Conservation (phyloP, 2,329 filamentous ascomycete species). For the Trichoderma simmonsii region DNA sequence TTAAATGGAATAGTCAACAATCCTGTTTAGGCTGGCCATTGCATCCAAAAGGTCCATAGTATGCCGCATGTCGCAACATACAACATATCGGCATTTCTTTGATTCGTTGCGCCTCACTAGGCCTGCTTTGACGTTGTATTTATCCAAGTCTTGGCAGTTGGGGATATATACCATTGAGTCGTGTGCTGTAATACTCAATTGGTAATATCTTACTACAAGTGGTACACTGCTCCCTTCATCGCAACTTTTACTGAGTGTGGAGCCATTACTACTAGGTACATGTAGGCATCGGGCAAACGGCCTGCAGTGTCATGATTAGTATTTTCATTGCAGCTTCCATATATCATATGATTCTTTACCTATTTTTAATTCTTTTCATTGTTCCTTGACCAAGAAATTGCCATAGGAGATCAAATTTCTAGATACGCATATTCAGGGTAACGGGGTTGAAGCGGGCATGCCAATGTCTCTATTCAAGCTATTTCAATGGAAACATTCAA, state of each 20-base stretch:
- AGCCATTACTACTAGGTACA: not conserved
- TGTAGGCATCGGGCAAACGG: not conserved
- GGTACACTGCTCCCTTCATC: not conserved
- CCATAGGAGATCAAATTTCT: not conserved
- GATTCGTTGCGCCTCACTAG: not conserved
- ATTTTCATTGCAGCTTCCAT: not conserved
- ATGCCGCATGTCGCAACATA: not conserved
- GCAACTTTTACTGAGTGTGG: not conserved
- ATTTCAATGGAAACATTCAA: not conserved
- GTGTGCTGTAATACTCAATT: not conserved
- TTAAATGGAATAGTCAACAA: not conserved
- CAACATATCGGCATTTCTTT: not conserved
- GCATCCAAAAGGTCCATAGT: not conserved
- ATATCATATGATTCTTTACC: not conserved
- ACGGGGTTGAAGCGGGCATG: not conserved
- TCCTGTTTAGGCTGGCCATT: not conserved
- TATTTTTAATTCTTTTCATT: not conserved
- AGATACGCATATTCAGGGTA: not conserved
- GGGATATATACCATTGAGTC: not conserved
- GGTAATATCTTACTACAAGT: not conserved
- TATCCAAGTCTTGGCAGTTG: not conserved
- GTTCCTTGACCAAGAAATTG: not conserved
- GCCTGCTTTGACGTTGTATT: not conserved
- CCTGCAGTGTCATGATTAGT: not conserved
- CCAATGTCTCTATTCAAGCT: not conserved